Conservation (phyloP, 2,329 filamentous ascomycete species). For the Colletotrichum sp. region DNA sequence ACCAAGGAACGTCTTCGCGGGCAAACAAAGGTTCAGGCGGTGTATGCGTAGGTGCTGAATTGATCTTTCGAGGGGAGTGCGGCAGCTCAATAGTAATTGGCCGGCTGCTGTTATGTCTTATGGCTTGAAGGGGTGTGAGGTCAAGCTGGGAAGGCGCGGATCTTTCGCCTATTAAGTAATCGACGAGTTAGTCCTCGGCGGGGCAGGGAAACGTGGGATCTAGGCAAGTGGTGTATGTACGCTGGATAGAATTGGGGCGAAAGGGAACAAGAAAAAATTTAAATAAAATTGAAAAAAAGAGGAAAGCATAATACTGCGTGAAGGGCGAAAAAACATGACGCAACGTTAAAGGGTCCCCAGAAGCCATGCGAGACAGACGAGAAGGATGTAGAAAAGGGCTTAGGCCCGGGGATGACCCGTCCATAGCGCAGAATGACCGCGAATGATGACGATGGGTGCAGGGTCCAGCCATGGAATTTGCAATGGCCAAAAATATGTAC, state of each 20-base stretch:
- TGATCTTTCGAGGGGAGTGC: constrained; percentile 40
- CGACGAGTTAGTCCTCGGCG: neutral
- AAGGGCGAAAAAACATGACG: constrained; percentile 21
- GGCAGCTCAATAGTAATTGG: constrained; percentile 62
- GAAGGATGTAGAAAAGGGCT: constrained; percentile 5
- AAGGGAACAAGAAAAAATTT: neutral
- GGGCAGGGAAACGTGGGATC: neutral
- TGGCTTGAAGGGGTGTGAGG: constrained; percentile 1
- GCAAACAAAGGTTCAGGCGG: constrained; percentile 59
- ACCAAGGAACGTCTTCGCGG: constrained; percentile 65
- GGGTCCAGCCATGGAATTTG: neutral
- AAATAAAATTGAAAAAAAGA: neutral
- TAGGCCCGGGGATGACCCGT: constrained; percentile 1
- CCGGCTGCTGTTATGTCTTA: constrained; percentile 34
- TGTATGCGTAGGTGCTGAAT: constrained; percentile 44
- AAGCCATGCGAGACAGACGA: constrained; percentile 5
- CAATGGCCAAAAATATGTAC: neutral
- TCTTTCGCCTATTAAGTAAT: constrained; percentile 19
- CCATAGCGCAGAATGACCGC: neutral
- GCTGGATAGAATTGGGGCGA: constrained; percentile 6
- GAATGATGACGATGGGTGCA: constrained; percentile 17
- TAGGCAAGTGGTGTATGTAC: neutral
- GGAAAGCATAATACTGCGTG: constrained; percentile 5
- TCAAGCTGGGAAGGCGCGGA: constrained; percentile 1
- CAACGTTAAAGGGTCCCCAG: constrained; percentile 9